phyloP scores from a whole-genome alignment of 805 yeast genomes.

The Wickerhamomyces xylosicus region DNA sequence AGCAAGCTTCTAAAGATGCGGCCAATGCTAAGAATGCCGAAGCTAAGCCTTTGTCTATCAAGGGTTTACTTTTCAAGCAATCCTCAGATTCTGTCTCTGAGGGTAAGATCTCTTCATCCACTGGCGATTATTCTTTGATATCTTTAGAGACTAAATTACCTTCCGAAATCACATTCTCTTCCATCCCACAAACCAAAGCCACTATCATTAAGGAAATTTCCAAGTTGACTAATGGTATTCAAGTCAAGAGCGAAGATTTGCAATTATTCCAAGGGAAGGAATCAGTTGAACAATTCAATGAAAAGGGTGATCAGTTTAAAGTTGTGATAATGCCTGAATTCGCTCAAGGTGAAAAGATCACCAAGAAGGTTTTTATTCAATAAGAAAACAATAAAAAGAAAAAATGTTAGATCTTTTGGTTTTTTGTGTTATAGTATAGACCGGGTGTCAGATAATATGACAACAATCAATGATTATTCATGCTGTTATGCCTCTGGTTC shows the following conservation, averaged over 20 bases:
- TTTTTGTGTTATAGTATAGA: no score
- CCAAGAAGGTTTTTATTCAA: constrained; percentile 11
- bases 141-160: constrained; percentile 13
- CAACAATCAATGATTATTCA: no score
- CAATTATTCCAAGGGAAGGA: constrained; percentile 2
- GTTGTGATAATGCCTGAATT: constrained; percentile 11
- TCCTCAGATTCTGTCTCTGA: constrained; percentile 5
- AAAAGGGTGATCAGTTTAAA: constrained; percentile 11
- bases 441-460: no score
- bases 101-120: constrained; percentile 2
- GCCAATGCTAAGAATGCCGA: constrained; percentile 2
- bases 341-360: constrained; percentile 4
- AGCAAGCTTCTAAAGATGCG: not conserved
- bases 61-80: constrained; percentile 14
- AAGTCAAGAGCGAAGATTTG: constrained; percentile 13
- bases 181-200: constrained; percentile 6
- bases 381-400: no score
- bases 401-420: no score
- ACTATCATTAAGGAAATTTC: constrained; percentile 8
- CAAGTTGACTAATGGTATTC: constrained; percentile 4
- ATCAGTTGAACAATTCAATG: constrained; percentile 6
- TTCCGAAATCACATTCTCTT: not conserved
- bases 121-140: constrained; percentile 14
- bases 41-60: constrained; percentile 10
- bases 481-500: no score